Percentiles rank a stretch among this genome's conserved stretches.
Evolutionary conservation across 257 asterid genomes (phyloP).

Genomic region (Voacanga thouarsii): DNA sequence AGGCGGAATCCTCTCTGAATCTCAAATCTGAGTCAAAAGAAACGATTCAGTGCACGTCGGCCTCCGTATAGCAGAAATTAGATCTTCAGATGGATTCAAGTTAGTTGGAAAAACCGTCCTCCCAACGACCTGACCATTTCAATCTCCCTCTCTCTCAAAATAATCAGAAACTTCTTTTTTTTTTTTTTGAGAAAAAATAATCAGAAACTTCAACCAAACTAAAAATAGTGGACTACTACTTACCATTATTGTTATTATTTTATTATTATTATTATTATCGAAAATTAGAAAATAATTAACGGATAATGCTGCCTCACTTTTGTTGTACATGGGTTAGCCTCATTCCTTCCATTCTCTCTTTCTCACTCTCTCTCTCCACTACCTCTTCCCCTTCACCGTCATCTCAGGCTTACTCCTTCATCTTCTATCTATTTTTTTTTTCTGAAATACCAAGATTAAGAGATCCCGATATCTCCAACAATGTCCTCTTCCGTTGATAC

Average conservation of each 20-base stretch:
- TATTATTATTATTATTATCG: too few species aligned
- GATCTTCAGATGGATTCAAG: too few species aligned
- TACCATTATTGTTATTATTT: not conserved
- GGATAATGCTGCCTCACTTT: constrained; percentile 27
- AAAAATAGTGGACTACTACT: constrained; percentile 4
- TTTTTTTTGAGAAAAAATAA: too few species aligned
- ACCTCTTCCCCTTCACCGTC: not conserved
- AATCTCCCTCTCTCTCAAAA: not conserved
- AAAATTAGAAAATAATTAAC: too few species aligned
- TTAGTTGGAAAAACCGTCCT: not conserved
- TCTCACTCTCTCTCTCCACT: not conserved
- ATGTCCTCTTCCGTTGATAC: constrained; percentile 31
- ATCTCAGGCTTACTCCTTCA: not conserved
- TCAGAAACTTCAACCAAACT: not conserved
- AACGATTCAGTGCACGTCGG: not conserved
- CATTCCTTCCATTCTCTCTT: not conserved
- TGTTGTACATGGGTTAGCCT: constrained; percentile 28
- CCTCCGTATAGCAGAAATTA: too few species aligned
- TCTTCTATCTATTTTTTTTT: constrained; percentile 7
- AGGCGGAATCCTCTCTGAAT: not conserved
- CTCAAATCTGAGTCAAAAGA: constrained; percentile 2
- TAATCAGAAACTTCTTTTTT: too few species aligned
- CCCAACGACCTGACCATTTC: not conserved
- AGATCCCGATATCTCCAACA: not conserved
- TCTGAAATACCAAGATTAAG: not conserved